These are phyloP conservation scores for Coemansia sp. DNA, from an alignment of 192 early-diverging fungal species.

Conservation along the genomic window DNA sequence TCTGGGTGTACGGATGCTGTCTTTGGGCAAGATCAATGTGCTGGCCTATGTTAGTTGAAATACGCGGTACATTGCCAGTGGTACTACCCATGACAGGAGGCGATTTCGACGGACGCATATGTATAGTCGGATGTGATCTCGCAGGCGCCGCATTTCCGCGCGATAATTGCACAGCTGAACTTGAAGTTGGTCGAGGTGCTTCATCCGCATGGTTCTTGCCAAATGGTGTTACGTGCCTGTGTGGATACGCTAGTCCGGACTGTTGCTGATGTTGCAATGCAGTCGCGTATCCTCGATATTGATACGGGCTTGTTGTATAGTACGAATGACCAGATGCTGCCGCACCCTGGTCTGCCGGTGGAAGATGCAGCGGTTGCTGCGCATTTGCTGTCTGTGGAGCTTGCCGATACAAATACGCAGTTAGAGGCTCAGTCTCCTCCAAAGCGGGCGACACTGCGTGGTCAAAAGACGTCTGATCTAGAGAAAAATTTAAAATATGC, in stretches of 20 bases:
- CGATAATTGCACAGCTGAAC: neutral
- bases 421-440: slow-evolving; percentile 35
- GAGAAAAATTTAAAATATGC: neutral
- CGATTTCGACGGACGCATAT: slow-evolving; percentile 11
- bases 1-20: slow-evolving; percentile 8
- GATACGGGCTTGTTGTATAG: neutral
- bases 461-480: slow-evolving; percentile 32
- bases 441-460: slow-evolving; percentile 29
- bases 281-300: neutral
- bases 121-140: neutral
- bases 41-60: neutral
- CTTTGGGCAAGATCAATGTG: neutral
- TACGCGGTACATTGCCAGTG: neutral
- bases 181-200: neutral
- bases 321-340: neutral
- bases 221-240: slow-evolving; percentile 18
- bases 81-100: neutral
- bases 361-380: slow-evolving; percentile 11
- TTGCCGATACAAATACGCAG: slow-evolving; percentile 36
- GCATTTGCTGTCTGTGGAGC: slow-evolving; percentile 6
- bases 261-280: neutral
- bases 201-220: slow-evolving; percentile 12
- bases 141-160: neutral
- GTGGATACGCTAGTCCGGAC: neutral
- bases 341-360: neutral